Percentiles rank a stretch among this genome's conserved stretches.
These are phyloP conservation scores for Diophrys sp. DNA, from an alignment of 73 alveolate species.

Conservation along the genomic window DNA sequence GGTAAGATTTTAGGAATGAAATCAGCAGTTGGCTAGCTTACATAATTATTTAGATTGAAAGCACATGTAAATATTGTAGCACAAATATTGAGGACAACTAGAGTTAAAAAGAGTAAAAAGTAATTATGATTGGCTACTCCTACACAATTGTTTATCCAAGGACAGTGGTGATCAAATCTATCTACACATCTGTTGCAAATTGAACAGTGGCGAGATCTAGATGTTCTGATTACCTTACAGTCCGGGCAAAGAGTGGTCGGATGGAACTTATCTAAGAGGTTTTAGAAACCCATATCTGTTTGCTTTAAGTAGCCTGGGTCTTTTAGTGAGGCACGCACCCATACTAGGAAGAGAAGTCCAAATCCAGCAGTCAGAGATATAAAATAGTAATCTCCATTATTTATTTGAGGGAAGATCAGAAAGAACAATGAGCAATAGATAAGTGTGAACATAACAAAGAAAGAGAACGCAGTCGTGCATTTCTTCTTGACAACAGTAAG, in stretches of 20 bases:
- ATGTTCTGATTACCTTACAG: conserved; percentile 79
- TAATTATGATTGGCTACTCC: conserved; percentile 77
- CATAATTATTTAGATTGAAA: not conserved
- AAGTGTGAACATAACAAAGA: not conserved
- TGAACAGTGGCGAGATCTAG: conserved; percentile 83
- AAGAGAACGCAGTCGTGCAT: conserved; percentile 21
- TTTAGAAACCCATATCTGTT: conserved; percentile 23
- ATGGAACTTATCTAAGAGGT: conserved; percentile 32
- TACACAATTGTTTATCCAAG: conserved; percentile 78
- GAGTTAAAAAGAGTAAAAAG: conserved; percentile 58
- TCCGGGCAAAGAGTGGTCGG: conserved; percentile 70
- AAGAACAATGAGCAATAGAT: conserved; percentile 4
- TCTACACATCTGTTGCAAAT: conserved; percentile 79
- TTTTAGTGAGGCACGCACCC: conserved; percentile 7
- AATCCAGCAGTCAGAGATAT: conserved; percentile 3
- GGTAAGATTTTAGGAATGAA: conserved; percentile 8
- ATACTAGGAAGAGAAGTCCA: not conserved
- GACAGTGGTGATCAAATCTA: conserved; percentile 78
- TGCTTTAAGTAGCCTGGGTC: conserved; percentile 47
- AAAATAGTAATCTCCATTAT: conserved; percentile 7
- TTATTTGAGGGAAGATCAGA: conserved; percentile 33
- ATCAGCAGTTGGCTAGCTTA: not conserved
- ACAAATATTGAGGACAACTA: conserved; percentile 13
- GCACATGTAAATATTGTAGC: not conserved
- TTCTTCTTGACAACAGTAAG: conserved; percentile 16